Evolutionary conservation across 495 filamentous ascomycete species (phyloP), one percentile per base, ranked within the genome.

Genomic region (Choiromyces venosus): DNA sequence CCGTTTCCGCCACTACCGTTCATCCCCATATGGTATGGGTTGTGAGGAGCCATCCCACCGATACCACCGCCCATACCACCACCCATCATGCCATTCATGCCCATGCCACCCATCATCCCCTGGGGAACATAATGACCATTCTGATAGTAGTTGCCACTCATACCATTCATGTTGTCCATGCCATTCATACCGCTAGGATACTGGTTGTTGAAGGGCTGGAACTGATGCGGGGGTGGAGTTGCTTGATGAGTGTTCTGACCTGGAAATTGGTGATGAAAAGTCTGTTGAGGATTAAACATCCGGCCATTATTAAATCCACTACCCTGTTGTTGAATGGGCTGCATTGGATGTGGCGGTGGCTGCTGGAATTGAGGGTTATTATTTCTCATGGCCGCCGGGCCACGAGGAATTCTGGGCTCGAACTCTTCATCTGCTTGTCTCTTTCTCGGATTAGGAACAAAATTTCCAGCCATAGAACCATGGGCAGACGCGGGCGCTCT

Each of bases 341-440:
- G 75, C 19, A 75, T 73, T 61, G 67, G 71, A 29, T 74, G 78
- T 76, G 84, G 86, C 44, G 40, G 78, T 66, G 80, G 79, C 71
- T 71, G 77, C 70, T 78, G 78, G 70, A 71, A 81, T 71, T 74
- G 69, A 68, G 69, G 75, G 19, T 76, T 68, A 72, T 83, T 81
- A 35, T 75, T 76, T 38, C 81, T 78, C 83, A 84, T 85, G 52
- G 83, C 85, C 67, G 83, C 84, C 21, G 85, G 85, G 25, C 80
- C 84, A 38, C 79, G 79, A 35, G 79, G 79, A 56, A 80, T 73
- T 67, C 80, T 74, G 33, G 78, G 79, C 37, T 75, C 78, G 64
- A 90, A 83, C 3, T 89, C 83, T 61, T 93, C 90, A 64, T 96
- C 91, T 44, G 93, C 93, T 16, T 90, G 86, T 21, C 95, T 89